Conservation (phyloP, 2,329 filamentous ascomycete species). For the Arthrobotrys musiformis region DNA sequence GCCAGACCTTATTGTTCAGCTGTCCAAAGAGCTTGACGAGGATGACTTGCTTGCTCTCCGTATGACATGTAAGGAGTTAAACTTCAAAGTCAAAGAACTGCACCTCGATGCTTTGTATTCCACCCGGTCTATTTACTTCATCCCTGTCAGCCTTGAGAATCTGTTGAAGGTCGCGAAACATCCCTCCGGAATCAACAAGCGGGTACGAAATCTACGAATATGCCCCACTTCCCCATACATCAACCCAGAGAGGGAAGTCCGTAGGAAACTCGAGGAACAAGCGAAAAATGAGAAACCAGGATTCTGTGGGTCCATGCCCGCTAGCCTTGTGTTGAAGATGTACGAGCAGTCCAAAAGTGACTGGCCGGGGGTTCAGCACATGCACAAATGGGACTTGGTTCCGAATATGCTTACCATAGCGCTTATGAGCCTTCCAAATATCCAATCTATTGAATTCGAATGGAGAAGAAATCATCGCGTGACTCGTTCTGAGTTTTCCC, state of each 20-base stretch:
- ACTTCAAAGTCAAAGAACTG: conserved; percentile 28
- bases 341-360: conserved; percentile 45
- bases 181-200: conserved; percentile 24
- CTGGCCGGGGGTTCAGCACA: conserved; percentile 38
- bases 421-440: conserved; percentile 28
- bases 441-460: conserved; percentile 36
- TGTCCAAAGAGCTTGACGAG: conserved; percentile 38
- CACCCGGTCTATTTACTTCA: conserved; percentile 20
- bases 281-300: conserved; percentile 31
- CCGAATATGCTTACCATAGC: conserved; percentile 41
- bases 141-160: conserved; percentile 36
- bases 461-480: conserved; percentile 26
- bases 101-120: conserved; percentile 27
- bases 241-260: conserved; percentile 29
- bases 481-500: conserved; percentile 29
- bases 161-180: conserved; percentile 38
- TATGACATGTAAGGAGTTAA: conserved; percentile 35
- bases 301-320: conserved; percentile 19
- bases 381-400: conserved; percentile 32
- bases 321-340: conserved; percentile 40
- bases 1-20: conserved; percentile 33
- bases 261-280: conserved; percentile 31
- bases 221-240: conserved; percentile 30
- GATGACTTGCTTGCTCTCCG: conserved; percentile 39
- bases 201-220: conserved; percentile 29